phyloP scores from a whole-genome alignment of 1,139 yeast species.

The Candida mesenterica region DNA sequence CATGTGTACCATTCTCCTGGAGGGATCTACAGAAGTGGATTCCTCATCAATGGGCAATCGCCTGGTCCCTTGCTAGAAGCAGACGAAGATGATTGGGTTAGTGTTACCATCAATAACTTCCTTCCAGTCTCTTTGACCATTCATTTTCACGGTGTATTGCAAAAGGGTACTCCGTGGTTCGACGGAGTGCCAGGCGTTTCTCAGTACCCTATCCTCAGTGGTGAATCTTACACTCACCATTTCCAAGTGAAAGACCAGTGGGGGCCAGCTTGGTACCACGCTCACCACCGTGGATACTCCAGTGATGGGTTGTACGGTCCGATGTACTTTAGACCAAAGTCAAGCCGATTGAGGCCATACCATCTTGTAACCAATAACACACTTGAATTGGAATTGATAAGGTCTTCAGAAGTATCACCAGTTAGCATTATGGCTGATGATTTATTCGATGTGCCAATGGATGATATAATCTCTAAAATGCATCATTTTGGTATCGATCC shows the following conservation, averaged over 20 bases:
- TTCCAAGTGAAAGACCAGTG: constrained; percentile 38
- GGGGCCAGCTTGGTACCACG: constrained; percentile 54
- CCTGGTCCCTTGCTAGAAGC: constrained; percentile 39
- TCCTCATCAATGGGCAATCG: constrained; percentile 31
- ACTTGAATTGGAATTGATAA: constrained; percentile 13
- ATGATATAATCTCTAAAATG: constrained; percentile 25
- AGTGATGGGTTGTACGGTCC: constrained; percentile 51
- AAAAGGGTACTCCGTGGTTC: constrained; percentile 35
- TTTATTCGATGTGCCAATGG: constrained; percentile 25
- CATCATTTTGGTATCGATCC: constrained; percentile 32
- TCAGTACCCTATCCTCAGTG: constrained; percentile 38
- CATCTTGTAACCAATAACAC: constrained; percentile 16
- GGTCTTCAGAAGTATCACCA: constrained; percentile 24
- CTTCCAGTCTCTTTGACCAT: constrained; percentile 35
- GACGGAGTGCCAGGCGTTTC: constrained; percentile 48
- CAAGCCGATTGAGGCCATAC: constrained; percentile 25
- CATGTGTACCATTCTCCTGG: constrained; percentile 17
- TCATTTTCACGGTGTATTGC: constrained; percentile 50
- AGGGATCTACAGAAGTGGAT: constrained; percentile 19
- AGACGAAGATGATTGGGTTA: constrained; percentile 35
- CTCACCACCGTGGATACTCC: constrained; percentile 47
- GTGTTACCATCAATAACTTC: constrained; percentile 25
- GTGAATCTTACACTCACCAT: constrained; percentile 34
- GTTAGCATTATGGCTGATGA: constrained; percentile 25
- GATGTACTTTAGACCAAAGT: constrained; percentile 25